Conservation (phyloP, 2,329 filamentous ascomycete species). For the Apiospora sp. region DNA sequence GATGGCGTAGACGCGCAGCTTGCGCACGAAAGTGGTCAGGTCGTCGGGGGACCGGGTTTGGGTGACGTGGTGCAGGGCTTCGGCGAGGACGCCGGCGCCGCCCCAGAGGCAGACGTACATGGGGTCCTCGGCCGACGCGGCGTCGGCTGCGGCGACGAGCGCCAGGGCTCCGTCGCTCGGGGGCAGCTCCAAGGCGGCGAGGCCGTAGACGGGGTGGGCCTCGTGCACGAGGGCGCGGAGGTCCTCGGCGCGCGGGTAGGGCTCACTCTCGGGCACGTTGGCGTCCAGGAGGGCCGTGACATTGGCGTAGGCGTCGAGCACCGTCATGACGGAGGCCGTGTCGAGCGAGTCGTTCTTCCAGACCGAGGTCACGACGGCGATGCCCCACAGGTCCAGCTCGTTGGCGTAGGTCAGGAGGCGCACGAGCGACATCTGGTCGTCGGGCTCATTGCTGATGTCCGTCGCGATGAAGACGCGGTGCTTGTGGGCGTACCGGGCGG, state of each 20-base stretch:
- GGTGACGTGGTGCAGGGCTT: slow-evolving; percentile 51
- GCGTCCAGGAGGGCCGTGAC: slow-evolving; percentile 49
- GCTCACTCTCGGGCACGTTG: slow-evolving; percentile 50
- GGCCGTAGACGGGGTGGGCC: slow-evolving; percentile 43
- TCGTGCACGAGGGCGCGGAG: slow-evolving; percentile 40
- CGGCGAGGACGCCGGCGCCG: slow-evolving; percentile 56
- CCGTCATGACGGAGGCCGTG: slow-evolving; percentile 44
- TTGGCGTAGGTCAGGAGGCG: slow-evolving; percentile 48
- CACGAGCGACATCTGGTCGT: slow-evolving; percentile 46
- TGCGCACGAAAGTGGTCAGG: slow-evolving; percentile 27
- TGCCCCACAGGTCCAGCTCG: slow-evolving; percentile 46
- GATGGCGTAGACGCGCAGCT: slow-evolving; percentile 54
- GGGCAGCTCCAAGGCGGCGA: slow-evolving; percentile 31
- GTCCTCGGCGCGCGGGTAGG: slow-evolving; percentile 45
- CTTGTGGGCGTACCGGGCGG: slow-evolving; percentile 28
- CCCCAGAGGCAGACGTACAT: slow-evolving; percentile 60
- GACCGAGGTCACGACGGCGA: slow-evolving; percentile 47
- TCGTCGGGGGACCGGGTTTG: slow-evolving; percentile 40
- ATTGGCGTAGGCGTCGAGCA: slow-evolving; percentile 47
- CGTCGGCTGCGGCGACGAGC: slow-evolving; percentile 44
- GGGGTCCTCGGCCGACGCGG: slow-evolving; percentile 44
- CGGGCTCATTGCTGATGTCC: slow-evolving; percentile 49
- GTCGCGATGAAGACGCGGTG: slow-evolving; percentile 44
- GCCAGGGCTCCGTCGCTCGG: slow-evolving; percentile 48
- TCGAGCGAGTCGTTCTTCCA: slow-evolving; percentile 45